phyloP scores from a whole-genome alignment of 176 grass and related monocot species.

The Rhynchospora pubera region DNA sequence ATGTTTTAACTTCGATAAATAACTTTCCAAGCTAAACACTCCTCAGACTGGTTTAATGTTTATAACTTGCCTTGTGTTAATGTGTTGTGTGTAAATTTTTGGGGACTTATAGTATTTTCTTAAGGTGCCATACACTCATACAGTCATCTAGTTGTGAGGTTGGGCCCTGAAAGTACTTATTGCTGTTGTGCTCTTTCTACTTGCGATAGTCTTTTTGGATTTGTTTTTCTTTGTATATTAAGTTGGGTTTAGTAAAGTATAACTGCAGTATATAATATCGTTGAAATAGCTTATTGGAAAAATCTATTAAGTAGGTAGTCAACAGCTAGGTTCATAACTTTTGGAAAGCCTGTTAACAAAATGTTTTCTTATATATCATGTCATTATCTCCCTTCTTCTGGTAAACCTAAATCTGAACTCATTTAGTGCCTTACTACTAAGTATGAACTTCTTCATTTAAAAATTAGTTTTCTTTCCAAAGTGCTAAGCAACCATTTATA shows the following conservation, averaged over 20 bases:
- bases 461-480: no score
- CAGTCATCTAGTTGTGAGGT: background rate
- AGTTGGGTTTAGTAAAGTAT: background rate
- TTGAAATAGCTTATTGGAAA: background rate
- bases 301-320: background rate
- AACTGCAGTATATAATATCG: no score
- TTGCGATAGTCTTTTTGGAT: background rate
- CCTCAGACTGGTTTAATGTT: no score
- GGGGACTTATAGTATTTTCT: background rate
- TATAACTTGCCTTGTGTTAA: background rate
- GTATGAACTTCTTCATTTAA: no score
- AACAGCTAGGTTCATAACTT: background rate
- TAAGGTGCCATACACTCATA: background rate
- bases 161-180: background rate
- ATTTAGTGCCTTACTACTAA: no score
- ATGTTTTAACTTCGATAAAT: conserved; percentile 16
- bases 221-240: background rate
- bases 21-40: background rate
- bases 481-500: no score
- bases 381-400: background rate
- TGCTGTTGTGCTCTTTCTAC: background rate
- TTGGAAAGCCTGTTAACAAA: background rate
- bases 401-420: background rate
- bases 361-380: conserved; percentile 2
- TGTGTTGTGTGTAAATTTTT: background rate